Evolutionary conservation across 2,329 filamentous ascomycete species (phyloP).

Genomic region (Aureobasidium sp.): DNA sequence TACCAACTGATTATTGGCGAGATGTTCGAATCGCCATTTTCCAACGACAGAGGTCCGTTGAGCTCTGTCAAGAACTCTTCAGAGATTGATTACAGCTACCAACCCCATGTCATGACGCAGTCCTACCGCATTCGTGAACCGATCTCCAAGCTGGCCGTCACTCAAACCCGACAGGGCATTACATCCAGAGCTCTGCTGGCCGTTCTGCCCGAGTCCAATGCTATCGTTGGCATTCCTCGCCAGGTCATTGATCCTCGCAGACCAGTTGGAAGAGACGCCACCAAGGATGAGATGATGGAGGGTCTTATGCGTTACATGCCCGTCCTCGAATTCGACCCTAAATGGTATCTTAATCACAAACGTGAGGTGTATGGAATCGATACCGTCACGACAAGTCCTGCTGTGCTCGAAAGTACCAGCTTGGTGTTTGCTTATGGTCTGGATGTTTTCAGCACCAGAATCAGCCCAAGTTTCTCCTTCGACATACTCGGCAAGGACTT

Average conservation of each 20-base stretch:
- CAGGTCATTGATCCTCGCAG: slow-evolving; percentile 76
- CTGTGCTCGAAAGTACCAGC: slow-evolving; percentile 84
- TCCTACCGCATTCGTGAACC: slow-evolving; percentile 72
- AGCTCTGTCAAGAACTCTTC: slow-evolving; percentile 65
- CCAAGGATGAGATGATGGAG: slow-evolving; percentile 71
- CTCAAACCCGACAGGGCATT: slow-evolving; percentile 87
- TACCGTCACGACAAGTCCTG: slow-evolving; percentile 66
- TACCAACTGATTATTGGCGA: slow-evolving; percentile 83
- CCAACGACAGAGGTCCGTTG: slow-evolving; percentile 79
- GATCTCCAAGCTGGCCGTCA: slow-evolving; percentile 74
- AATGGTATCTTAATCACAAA: slow-evolving; percentile 71
- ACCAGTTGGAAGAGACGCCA: slow-evolving; percentile 77
- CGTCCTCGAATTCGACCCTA: slow-evolving; percentile 74
- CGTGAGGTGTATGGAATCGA: slow-evolving; percentile 72
- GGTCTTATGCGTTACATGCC: slow-evolving; percentile 72
- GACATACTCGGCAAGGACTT: slow-evolving; percentile 91
- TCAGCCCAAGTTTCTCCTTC: slow-evolving; percentile 83
- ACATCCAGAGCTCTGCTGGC: slow-evolving; percentile 75
- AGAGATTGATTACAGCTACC: slow-evolving; percentile 57
- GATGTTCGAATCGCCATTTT: slow-evolving; percentile 75
- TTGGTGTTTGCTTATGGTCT: slow-evolving; percentile 81
- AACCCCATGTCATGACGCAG: slow-evolving; percentile 72
- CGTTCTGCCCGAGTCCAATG: slow-evolving; percentile 63
- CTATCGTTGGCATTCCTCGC: slow-evolving; percentile 73
- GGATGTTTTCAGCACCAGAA: slow-evolving; percentile 80